Base-by-base conservation (phyloP, 2,329 filamentous ascomycete species). In the Talaromyces amestolkiae region DNA sequence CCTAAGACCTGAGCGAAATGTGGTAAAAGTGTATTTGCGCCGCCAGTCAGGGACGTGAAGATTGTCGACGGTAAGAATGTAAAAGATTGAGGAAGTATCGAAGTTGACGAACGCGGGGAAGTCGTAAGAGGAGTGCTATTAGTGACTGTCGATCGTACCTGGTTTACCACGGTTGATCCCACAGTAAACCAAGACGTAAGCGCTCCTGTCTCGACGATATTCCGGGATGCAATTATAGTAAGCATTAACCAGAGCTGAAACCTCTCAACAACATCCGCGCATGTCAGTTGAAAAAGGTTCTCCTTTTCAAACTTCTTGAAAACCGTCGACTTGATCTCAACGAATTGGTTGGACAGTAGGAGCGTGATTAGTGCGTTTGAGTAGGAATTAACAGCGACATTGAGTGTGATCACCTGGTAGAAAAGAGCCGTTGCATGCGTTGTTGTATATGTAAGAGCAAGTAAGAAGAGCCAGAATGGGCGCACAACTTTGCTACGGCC, bases 261-360 rank as follows among this genome's bases (percentile, higher is more conserved):
- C 1, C 95, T 88, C 78, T 99, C 95, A 1, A 99, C 95, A 39
- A 99, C 90, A 75, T 99, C 95, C 3, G 95, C 94, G 70, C 95
- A 99, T 0, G 94, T 96, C 15, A 99, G 84, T 76, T 99, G 95
- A 75, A 99, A 99, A 0, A 97, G 82, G 70, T 97, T 98, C 74
- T 99, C 95, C 76, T 97, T 98, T 72, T 99, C 95, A 69, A 98
- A 96, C 67, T 94, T 95, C 81, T 99, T 98, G 83, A 99, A 99
- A 0, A 99, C 96, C 0, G 93, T 96, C 67, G 92, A 92, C 75
- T 99, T 99, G 83, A 99, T 97, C 80, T 99, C 95, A 51, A 99
- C 95, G 72, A 99, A 99, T 74, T 99, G 96, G 74, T 98, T 99
- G 7, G 93, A 97, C 75, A 99, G 87, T 1, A 99, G 83, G 0